phyloP scores from a whole-genome alignment of 2,329 filamentous ascomycete genomes.

The Sphaerulina vaccinii region DNA sequence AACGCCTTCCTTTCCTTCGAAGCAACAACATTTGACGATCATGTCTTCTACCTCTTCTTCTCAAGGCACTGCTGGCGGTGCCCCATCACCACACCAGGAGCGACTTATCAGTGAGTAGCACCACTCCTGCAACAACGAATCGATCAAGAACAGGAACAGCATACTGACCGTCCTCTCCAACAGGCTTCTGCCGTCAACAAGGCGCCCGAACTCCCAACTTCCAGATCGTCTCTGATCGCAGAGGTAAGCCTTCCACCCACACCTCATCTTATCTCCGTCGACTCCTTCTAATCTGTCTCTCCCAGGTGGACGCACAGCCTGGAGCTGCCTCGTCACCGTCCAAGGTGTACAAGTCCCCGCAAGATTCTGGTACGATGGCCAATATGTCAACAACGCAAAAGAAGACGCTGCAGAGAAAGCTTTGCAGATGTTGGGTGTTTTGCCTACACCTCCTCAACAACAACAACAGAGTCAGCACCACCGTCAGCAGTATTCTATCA shows the following conservation, averaged over 20 bases:
- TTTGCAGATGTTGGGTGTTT: slow-evolving; percentile 54
- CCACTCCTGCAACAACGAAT: not conserved
- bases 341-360: slow-evolving; percentile 65
- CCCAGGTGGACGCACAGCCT: slow-evolving; percentile 82
- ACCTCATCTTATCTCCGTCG: not conserved
- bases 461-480: slow-evolving; percentile 28
- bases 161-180: slow-evolving; percentile 5
- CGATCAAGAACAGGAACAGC: not conserved
- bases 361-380: slow-evolving; percentile 87
- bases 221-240: slow-evolving; percentile 71
- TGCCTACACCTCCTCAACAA: slow-evolving; percentile 29
- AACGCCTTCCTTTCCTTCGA: not conserved
- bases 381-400: slow-evolving; percentile 80
- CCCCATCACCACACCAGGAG: slow-evolving; percentile 34
- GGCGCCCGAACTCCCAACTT: slow-evolving; percentile 44
- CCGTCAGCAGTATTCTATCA: slow-evolving; percentile 23
- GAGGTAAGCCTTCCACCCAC: slow-evolving; percentile 55
- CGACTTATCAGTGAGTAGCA: slow-evolving; percentile 35
- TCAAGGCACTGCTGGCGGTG: slow-evolving; percentile 18
- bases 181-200: slow-evolving; percentile 33
- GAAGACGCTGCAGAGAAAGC: slow-evolving; percentile 90
- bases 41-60: slow-evolving; percentile 26
- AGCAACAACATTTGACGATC: not conserved
- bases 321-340: slow-evolving; percentile 79
- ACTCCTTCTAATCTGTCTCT: not conserved